These are phyloP conservation scores for Solanum gracilifrons DNA, from an alignment of 257 asterid species.

Conservation along the genomic window DNA sequence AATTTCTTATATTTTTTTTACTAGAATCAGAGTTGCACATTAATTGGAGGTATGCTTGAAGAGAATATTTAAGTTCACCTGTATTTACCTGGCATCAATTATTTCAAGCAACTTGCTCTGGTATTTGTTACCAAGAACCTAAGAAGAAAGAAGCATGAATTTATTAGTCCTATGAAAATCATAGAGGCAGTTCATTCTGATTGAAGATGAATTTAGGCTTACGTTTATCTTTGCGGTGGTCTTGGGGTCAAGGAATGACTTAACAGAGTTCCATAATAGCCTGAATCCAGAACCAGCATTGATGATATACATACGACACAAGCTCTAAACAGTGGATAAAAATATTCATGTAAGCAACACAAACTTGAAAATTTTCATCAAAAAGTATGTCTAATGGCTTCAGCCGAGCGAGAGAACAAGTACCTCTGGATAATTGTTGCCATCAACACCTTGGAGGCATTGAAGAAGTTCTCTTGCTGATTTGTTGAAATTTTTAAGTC, in stretches of 20 bases:
- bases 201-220: constrained; percentile 5
- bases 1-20: background rate
- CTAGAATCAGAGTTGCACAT: background rate
- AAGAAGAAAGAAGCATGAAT: background rate
- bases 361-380: background rate
- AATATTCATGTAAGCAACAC: background rate
- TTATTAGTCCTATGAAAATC: background rate
- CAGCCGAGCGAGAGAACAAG: background rate
- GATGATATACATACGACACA: constrained; percentile 89
- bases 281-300: constrained; percentile 98
- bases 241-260: constrained; percentile 94
- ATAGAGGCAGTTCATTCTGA: background rate
- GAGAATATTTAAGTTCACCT: background rate
- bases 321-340: constrained; percentile 33
- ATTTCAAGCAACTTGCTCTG: constrained; percentile 96
- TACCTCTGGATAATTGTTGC: constrained; percentile 96
- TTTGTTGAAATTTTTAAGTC: constrained; percentile 75
- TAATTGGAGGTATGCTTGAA: background rate
- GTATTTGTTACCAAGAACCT: constrained; percentile 87
- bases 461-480: constrained; percentile 85
- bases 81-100: constrained; percentile 66
- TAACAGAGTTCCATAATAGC: constrained; percentile 94
- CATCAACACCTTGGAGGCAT: constrained; percentile 79
- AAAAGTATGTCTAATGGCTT: background rate
- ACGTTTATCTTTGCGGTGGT: constrained; percentile 93